A percentile compares a stretch with the other conserved stretches of the same genome.
Conservation (phyloP, 345 rosid genomes). For the Eutrema heterophyllum region DNA sequence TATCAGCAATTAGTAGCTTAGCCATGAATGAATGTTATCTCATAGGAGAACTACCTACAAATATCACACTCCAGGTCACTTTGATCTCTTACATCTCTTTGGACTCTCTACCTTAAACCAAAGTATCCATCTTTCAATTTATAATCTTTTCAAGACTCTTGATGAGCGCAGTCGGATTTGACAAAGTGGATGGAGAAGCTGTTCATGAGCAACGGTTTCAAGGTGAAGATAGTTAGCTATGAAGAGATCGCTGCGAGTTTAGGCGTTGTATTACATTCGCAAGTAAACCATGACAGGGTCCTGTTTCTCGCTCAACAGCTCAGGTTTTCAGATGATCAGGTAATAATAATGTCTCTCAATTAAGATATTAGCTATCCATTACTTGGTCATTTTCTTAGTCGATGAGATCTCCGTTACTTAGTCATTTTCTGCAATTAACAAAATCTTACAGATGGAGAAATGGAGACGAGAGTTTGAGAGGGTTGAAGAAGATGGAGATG, state of each 20-base stretch:
- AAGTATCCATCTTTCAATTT: not conserved
- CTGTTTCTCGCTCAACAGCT: constrained; percentile 72
- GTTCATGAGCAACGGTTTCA: constrained; percentile 68
- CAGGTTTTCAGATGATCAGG: constrained; percentile 89
- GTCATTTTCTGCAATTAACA: not conserved
- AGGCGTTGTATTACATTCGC: constrained; percentile 43
- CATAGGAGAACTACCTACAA: constrained; percentile 72
- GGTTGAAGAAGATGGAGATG: constrained; percentile 84
- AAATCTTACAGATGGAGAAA: constrained; percentile 52
- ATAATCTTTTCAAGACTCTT: not conserved
- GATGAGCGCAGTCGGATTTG: constrained; percentile 42
- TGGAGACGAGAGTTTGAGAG: constrained; percentile 78
- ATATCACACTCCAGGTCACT: constrained; percentile 47
- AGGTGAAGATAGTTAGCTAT: constrained; percentile 44
- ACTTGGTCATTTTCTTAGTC: not conserved
- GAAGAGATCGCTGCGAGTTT: constrained; percentile 51
- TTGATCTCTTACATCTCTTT: not conserved
- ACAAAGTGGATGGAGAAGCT: constrained; percentile 54
- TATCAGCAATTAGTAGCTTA: constrained; percentile 51
- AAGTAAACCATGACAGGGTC: constrained; percentile 36
- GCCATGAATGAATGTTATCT: constrained; percentile 61
- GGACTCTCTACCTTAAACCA: not conserved
- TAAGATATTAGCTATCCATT: not conserved
- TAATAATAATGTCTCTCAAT: constrained; percentile 1
- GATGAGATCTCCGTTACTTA: not conserved